Evolutionary conservation across 176 grass and related monocot genomes (phyloP), one percentile per base, ranked within the genome.

Genomic region (Cymbopogon citratus): DNA sequence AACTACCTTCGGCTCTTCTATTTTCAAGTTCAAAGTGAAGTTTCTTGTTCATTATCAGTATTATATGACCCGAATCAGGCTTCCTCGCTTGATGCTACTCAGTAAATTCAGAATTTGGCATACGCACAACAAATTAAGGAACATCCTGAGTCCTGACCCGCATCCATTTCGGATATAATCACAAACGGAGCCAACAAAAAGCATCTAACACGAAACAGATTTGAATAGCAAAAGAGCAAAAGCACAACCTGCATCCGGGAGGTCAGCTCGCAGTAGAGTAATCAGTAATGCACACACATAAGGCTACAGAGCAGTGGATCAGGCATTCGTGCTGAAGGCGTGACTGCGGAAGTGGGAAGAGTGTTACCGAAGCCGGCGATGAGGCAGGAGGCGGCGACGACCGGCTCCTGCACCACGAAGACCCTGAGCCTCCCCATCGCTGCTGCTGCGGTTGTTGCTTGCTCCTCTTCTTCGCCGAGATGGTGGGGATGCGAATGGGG

Each of bases 361-460:
- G 15, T 68, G 28, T 48, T 91, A 97, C 91, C 91, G 31, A 97
- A 78, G 56, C 94, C 84, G 39, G 86, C 94, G 81, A 97, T 91
- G 63, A 93, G 83, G 78, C 88, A 93, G 57, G 94, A 97, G 40
- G 86, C 87, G 12, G 84, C 81, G 24, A 87, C 84, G 34, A 97
- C 81, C 1, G 91, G 91, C 70, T 97, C 89, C 60, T 91, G 45
- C 51, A 72, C 81, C 43, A 90, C 75, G 43, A 93, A 97, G 56
- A 93, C 69, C 88, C 71, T 91, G 52, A 97, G 81, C 75, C 54
- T 91, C 44, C 89, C 78, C 80, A 87, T 97, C 69, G 52, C 63
- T 75, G 64, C 39, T 18, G 16, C 9, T 36, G 35, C 35, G 0
- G 54, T 54, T 76, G 64, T 31, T 18, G 16, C 38, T 14, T 21